Evolutionary conservation across 257 asterid species (phyloP).

Genomic region (Echites panduratus): DNA sequence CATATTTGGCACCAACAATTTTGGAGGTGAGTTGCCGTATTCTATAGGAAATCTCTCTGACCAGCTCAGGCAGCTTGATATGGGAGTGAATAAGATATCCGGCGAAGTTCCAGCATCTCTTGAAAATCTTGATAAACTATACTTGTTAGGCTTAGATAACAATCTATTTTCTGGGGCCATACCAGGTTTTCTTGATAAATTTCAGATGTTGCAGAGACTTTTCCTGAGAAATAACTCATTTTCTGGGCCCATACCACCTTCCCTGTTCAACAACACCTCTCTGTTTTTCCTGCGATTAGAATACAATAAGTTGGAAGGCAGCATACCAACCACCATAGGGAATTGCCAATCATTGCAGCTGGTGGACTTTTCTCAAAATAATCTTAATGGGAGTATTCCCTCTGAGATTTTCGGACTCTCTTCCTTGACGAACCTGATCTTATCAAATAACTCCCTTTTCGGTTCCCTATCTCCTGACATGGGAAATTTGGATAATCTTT

Average conservation of each 20-base stretch:
- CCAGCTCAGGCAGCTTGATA: constrained; percentile 12
- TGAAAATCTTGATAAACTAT: constrained; percentile 21
- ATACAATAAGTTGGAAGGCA: constrained; percentile 17
- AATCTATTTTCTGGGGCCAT: constrained; percentile 27
- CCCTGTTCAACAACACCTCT: constrained; percentile 13
- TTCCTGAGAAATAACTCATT: constrained; percentile 18
- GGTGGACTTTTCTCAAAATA: constrained; percentile 6
- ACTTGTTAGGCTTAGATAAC: constrained; percentile 13
- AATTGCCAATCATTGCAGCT: constrained; percentile 10
- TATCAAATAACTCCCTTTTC: constrained; percentile 6
- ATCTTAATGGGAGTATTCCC: constrained; percentile 15
- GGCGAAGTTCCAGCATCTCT: constrained; percentile 35
- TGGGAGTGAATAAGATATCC: constrained; percentile 24
- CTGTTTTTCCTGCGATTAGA: constrained; percentile 7
- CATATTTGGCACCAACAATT: constrained; percentile 17
- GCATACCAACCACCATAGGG: constrained; percentile 12
- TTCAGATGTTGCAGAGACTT: constrained; percentile 23
- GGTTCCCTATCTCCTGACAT: constrained; percentile 18
- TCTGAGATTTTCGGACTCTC: constrained; percentile 7
- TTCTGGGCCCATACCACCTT: constrained; percentile 17
- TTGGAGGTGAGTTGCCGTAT: constrained; percentile 30
- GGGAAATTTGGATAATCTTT: constrained; percentile 8
- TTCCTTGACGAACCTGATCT: constrained; percentile 6
- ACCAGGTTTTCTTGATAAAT: constrained; percentile 27
- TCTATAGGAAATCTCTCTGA: constrained; percentile 31